phyloP scores from a whole-genome alignment of 805 yeast genomes.

The Lipomyces orientalis region DNA sequence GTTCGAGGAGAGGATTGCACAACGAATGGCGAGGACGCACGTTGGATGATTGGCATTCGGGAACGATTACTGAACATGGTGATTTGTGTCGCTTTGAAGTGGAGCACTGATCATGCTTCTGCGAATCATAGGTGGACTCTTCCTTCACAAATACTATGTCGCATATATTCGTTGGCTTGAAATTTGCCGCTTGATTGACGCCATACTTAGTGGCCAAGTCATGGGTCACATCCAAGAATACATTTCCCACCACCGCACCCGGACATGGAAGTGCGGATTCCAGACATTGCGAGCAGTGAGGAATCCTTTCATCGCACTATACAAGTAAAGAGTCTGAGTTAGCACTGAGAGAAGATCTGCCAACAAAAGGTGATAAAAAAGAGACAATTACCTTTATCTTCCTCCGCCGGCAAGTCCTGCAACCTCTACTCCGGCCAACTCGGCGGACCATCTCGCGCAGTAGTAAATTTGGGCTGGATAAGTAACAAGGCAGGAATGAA shows the following conservation, averaged over 20 bases:
- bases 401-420: conserved; percentile 4
- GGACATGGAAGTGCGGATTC: conserved; percentile 8
- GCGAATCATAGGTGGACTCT: background rate
- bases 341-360: conserved; percentile 3
- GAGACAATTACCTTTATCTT: conserved; percentile 1
- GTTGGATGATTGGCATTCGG: no score
- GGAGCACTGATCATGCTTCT: background rate
- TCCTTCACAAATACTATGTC: background rate
- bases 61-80: background rate
- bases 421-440: conserved; percentile 10
- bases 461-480: background rate
- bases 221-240: conserved; percentile 3
- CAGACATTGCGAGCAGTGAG: conserved; percentile 5
- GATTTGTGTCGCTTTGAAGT: conserved; percentile 3
- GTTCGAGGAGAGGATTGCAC: background rate
- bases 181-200: background rate
- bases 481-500: background rate
- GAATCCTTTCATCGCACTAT: conserved; percentile 7
- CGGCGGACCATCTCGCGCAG: conserved; percentile 2
- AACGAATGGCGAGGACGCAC: background rate
- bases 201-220: conserved; percentile 1
- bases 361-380: background rate
- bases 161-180: conserved; percentile 1
- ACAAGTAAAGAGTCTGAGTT: background rate
- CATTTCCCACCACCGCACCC: conserved; percentile 10